phyloP scores from a whole-genome alignment of 2,329 filamentous ascomycete species.

The Pleurostoma richardsiae region DNA sequence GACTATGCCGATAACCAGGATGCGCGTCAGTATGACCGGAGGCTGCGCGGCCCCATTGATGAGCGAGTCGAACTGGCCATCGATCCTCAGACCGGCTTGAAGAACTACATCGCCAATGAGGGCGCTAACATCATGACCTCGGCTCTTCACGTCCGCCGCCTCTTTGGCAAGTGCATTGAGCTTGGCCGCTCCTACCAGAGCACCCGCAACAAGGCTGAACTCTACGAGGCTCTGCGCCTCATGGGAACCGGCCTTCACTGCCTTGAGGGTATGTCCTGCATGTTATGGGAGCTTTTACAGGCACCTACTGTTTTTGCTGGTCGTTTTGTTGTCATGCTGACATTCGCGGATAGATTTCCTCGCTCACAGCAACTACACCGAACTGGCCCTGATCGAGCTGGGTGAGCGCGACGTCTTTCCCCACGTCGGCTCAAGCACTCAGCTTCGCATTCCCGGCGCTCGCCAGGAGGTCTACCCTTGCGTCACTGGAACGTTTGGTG shows the following conservation, averaged over 20 bases:
- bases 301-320: neutral
- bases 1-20: constrained; percentile 87
- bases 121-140: constrained; percentile 74
- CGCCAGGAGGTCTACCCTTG: constrained; percentile 68
- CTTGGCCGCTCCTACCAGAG: constrained; percentile 70
- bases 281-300: neutral
- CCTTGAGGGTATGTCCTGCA: constrained; percentile 56
- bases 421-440: constrained; percentile 74
- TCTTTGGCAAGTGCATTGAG: constrained; percentile 71
- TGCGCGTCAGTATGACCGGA: constrained; percentile 73
- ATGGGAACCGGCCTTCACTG: constrained; percentile 88
- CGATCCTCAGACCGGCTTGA: constrained; percentile 71
- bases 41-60: constrained; percentile 77
- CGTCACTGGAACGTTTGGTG: constrained; percentile 89
- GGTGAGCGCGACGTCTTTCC: constrained; percentile 80
- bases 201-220: constrained; percentile 65
- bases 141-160: constrained; percentile 66
- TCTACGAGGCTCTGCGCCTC: constrained; percentile 81
- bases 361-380: constrained; percentile 89
- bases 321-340: constrained; percentile 4
- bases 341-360: constrained; percentile 60
- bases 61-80: constrained; percentile 74
- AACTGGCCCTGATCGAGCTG: constrained; percentile 82
- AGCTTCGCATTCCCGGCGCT: constrained; percentile 63
- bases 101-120: constrained; percentile 94